Conservation (phyloP, 768 basidiomycete genomes). For the Flagelloscypha sp. region DNA sequence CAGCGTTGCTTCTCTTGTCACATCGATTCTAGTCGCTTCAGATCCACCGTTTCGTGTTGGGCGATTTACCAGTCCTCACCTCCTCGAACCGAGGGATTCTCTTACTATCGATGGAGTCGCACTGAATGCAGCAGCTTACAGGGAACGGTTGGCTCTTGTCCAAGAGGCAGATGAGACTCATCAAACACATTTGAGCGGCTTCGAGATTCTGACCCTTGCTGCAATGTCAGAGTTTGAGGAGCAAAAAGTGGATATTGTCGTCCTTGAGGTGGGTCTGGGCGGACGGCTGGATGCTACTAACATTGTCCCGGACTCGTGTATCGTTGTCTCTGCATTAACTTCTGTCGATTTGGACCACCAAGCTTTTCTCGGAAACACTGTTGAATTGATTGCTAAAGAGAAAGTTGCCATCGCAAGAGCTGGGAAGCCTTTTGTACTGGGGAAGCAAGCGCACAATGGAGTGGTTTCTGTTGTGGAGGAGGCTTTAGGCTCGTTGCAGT, state of each 20-base stretch:
- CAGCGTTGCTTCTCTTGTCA: conserved; percentile 76
- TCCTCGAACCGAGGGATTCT: conserved; percentile 67
- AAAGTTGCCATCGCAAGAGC: conserved; percentile 75
- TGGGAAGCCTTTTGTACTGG: conserved; percentile 58
- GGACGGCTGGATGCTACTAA: conserved; percentile 92
- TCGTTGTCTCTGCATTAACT: conserved; percentile 77
- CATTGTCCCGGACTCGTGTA: conserved; percentile 57
- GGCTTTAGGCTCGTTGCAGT: conserved; percentile 34
- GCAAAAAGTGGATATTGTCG: conserved; percentile 63
- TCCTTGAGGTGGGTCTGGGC: conserved; percentile 94
- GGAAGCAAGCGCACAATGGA: conserved; percentile 45
- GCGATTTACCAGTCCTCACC: conserved; percentile 89
- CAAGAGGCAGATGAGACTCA: conserved; percentile 36
- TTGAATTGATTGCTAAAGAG: conserved; percentile 67
- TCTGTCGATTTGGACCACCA: conserved; percentile 92
- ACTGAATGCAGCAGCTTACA: conserved; percentile 42
- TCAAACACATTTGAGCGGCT: conserved; percentile 49
- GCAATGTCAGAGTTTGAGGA: conserved; percentile 73
- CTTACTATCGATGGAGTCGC: conserved; percentile 59
- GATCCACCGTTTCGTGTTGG: conserved; percentile 56
- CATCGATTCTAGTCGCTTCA: conserved; percentile 60
- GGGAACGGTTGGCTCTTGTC: conserved; percentile 35
- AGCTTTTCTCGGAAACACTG: conserved; percentile 72
- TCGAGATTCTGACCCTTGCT: conserved; percentile 80
- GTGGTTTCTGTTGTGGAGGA: conserved; percentile 37